phyloP scores from a whole-genome alignment of 2,329 filamentous ascomycete genomes.

The Apiospora rasikravindrae region DNA sequence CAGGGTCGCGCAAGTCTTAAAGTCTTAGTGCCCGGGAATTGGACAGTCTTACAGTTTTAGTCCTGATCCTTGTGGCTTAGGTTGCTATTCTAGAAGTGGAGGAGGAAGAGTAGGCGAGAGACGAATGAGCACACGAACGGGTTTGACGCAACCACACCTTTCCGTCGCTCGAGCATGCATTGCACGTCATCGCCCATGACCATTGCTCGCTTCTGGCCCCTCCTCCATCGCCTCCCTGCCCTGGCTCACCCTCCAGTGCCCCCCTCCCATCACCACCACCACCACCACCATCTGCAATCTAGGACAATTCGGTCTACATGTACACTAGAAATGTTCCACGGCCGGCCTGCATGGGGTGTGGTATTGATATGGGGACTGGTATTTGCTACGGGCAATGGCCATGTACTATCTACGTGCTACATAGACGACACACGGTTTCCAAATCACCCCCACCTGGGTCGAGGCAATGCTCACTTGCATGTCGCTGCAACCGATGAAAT shows the following conservation, averaged over 20 bases:
- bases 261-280: conserved; percentile 11
- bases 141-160: neutral
- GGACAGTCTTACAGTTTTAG: conserved; percentile 1
- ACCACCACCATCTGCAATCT: neutral
- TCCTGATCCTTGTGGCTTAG: conserved; percentile 8
- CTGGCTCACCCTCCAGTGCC: neutral
- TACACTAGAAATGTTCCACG: conserved; percentile 10
- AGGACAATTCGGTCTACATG: conserved; percentile 3
- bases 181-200: conserved; percentile 13
- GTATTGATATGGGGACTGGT: neutral
- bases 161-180: neutral
- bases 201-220: conserved; percentile 5
- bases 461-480: conserved; percentile 9
- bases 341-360: conserved; percentile 3
- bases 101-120: neutral
- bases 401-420: neutral
- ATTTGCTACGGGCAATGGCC: neutral
- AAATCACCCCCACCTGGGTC: neutral
- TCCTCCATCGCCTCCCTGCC: neutral
- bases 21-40: conserved; percentile 14
- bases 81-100: conserved; percentile 7
- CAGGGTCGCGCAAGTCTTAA: neutral
- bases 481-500: neutral
- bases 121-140: neutral
- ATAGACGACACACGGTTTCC: neutral